Evolutionary conservation across 2,329 filamentous ascomycete species (phyloP).

Genomic region (Fusarium sp.): DNA sequence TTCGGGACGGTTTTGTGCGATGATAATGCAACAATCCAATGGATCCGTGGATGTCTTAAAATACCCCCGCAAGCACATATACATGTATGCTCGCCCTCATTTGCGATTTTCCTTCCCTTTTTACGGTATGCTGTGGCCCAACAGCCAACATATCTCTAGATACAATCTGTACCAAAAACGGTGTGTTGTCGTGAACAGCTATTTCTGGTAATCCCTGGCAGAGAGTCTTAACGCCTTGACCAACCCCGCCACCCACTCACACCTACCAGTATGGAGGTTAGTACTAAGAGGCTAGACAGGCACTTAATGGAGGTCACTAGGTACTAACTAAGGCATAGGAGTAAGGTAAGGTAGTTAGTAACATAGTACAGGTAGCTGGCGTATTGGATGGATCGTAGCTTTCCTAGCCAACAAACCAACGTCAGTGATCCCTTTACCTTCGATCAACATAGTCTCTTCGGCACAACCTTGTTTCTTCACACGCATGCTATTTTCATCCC

Average conservation of each 20-base stretch:
- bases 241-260: slow-evolving; percentile 34
- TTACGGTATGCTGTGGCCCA: neutral
- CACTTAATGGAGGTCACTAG: neutral
- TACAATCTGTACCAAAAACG: neutral
- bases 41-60: neutral
- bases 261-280: neutral
- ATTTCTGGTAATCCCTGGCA: slow-evolving; percentile 17
- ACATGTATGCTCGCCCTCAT: neutral
- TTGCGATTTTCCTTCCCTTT: neutral
- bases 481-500: slow-evolving; percentile 5
- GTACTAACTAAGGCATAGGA: neutral
- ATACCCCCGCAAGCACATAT: neutral
- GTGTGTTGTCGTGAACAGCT: slow-evolving; percentile 16
- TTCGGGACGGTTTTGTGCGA: neutral
- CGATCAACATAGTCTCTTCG: slow-evolving; percentile 14
- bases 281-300: neutral
- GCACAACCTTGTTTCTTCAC: slow-evolving; percentile 8
- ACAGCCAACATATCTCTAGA: slow-evolving; percentile 2
- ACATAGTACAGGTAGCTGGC: neutral
- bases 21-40: neutral
- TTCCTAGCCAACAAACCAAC: slow-evolving; percentile 23
- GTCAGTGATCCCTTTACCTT: slow-evolving; percentile 10
- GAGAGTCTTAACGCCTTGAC: slow-evolving; percentile 17
- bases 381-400: neutral
- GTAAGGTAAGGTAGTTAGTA: neutral